Evolutionary conservation across 257 asterid species (phyloP).

Genomic region (Ajuga chamaepitys): DNA sequence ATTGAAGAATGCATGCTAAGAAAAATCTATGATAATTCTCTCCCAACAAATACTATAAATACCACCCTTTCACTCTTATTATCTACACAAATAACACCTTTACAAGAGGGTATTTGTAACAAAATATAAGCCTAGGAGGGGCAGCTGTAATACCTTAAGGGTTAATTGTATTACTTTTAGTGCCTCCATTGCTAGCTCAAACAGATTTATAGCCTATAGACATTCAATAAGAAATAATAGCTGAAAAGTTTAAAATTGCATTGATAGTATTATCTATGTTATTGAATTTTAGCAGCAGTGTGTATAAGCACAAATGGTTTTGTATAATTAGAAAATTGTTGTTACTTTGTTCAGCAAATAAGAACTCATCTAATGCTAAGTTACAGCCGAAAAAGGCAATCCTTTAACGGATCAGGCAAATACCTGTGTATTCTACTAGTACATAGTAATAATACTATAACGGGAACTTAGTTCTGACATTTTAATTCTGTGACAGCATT

Average conservation of each 20-base stretch:
- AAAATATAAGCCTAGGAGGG: too few species aligned
- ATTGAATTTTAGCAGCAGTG: background rate
- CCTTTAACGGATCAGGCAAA: background rate
- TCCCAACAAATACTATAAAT: too few species aligned
- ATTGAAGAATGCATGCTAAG: too few species aligned
- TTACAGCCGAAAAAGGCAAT: background rate
- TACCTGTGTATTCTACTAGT: background rate
- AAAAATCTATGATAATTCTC: too few species aligned
- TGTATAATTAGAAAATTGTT: background rate
- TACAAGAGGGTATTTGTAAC: too few species aligned
- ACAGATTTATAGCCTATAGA: too few species aligned
- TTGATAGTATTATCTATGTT: background rate
- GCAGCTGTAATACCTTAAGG: too few species aligned
- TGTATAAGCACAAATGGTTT: background rate
- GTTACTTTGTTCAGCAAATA: background rate
- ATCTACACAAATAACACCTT: too few species aligned
- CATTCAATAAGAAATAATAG: constrained; percentile 3
- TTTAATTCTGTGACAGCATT: background rate
- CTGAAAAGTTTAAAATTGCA: background rate
- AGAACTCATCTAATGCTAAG: background rate
- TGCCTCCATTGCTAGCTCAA: too few species aligned
- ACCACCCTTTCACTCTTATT: too few species aligned
- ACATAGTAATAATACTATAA: background rate
- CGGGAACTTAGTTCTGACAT: background rate
- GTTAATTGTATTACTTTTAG: too few species aligned